Base-by-base conservation (phyloP, 257 asterid species). In the Agastache rugosa region DNA sequence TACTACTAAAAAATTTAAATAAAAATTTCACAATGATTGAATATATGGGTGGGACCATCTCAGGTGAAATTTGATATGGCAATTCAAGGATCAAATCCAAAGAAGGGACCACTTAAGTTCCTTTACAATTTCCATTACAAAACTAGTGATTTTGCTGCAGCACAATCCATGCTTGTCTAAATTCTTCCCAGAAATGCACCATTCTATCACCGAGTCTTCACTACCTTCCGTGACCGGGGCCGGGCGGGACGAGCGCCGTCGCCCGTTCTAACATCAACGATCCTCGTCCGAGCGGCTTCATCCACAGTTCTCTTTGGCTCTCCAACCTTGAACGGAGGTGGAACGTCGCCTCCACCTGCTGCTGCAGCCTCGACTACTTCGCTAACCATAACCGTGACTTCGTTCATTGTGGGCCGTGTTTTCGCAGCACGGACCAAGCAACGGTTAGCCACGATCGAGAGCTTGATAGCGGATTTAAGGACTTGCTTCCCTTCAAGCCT, bases 371-470 rank as follows among this genome's bases (percentile, higher is more conserved):
- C 77, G 12, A 74, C 69, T n/a, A 74, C 80, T 56, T 74, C 80
- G 8, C 17, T 20, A 11, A 79, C 55, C 83, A 79, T 79, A 37
- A 16, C 78, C 11, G 3, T 11, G 11, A 79, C 64, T 60, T 71
- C 63, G 14, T 67, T 75, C 80, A 90, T 92, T 55, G 69, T 84
- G 37, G 97, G 97, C n/a, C 96, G 86, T 16, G 90, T 42, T 77
- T 90, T 90, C 1, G 90, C 51, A 25, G 82, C 75, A 64, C 88
- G 85, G 34, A 83, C 71, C 85, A 92, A 81, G 87, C 97, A 92
- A 16, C 91, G 89, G 71, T 90, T 90, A 48, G 97, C 97, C 14
- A 90, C 81, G 4, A 78, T 71, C 1, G 96, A 88, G 53, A 92
- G 92, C 79, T 80, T 87, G 75, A 85, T 85, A 16, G 96, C 93